A percentile compares a stretch with the other conserved stretches of the same genome.
phyloP scores from a whole-genome alignment of 441 rosid species.

The Gossypium schwendimanii region DNA sequence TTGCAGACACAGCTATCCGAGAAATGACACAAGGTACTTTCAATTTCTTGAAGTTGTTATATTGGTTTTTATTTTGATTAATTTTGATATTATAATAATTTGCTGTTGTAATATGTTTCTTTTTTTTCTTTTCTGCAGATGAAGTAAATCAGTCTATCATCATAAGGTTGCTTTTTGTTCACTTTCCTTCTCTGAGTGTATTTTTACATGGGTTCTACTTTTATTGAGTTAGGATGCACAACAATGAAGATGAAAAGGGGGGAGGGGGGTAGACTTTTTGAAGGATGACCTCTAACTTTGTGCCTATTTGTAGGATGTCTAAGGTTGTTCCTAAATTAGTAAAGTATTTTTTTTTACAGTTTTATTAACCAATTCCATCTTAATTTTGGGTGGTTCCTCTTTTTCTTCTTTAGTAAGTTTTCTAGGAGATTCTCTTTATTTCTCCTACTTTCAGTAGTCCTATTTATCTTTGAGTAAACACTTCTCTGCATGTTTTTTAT shows the following conservation, averaged over 20 bases:
- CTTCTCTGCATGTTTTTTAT: neutral
- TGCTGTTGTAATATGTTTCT: constrained; percentile 17
- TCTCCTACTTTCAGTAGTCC: neutral
- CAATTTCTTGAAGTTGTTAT: constrained; percentile 12
- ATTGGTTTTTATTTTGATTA: constrained; percentile 9
- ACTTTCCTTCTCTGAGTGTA: neutral
- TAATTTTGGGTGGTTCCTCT: neutral
- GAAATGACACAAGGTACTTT: constrained; percentile 90
- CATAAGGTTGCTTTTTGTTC: constrained; percentile 65
- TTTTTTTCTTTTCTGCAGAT: constrained; percentile 48
- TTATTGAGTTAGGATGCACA: neutral
- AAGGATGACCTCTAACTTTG: neutral
- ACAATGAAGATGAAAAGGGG: neutral
- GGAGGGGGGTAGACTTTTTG: neutral
- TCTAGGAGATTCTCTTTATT: neutral
- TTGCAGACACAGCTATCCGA: constrained; percentile 85
- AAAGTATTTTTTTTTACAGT: neutral
- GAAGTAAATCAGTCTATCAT: constrained; percentile 97
- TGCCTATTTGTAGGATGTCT: neutral
- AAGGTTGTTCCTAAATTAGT: neutral
- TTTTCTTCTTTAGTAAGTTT: neutral
- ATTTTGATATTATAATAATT: constrained; percentile 1
- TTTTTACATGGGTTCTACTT: neutral
- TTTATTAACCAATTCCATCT: neutral
- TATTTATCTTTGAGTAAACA: neutral